Percentiles rank a stretch among this genome's conserved stretches.
These are phyloP conservation scores for Blastomyces silverae DNA, from an alignment of 2,329 filamentous ascomycete species.

Conservation along the genomic window DNA sequence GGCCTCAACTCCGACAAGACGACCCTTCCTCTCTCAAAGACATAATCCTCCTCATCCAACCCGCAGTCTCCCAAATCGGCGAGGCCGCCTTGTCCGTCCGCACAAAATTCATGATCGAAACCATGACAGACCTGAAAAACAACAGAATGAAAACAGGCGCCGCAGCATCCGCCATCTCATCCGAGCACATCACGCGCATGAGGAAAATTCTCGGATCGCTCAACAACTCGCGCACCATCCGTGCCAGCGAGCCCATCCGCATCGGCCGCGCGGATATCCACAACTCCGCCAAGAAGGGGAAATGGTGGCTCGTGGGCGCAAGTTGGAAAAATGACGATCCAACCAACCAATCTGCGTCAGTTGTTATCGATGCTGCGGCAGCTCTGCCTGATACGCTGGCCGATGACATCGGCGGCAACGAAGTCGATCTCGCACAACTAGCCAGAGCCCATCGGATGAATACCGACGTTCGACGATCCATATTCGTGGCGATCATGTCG, in stretches of 20 bases:
- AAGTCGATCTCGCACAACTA: conserved; percentile 62
- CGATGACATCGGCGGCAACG: conserved; percentile 41
- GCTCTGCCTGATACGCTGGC: conserved; percentile 23
- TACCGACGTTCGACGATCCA: conserved; percentile 77
- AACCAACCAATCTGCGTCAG: conserved; percentile 17
- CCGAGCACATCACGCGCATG: conserved; percentile 80
- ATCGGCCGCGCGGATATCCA: conserved; percentile 76
- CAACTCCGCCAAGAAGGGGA: conserved; percentile 76
- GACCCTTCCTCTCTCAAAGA: conserved; percentile 84
- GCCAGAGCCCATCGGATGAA: conserved; percentile 79
- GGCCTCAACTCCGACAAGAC: conserved; percentile 76
- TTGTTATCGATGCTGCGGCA: background rate
- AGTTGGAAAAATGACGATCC: conserved; percentile 59
- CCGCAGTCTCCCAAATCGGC: conserved; percentile 60
- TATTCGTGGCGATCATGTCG: conserved; percentile 86
- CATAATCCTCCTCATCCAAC: conserved; percentile 72
- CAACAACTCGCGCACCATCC: conserved; percentile 57
- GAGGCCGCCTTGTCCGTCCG: conserved; percentile 70
- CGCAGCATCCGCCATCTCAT: conserved; percentile 62
- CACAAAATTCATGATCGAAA: conserved; percentile 96
- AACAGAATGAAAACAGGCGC: conserved; percentile 75
- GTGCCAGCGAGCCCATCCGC: conserved; percentile 72
- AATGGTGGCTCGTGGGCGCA: conserved; percentile 98
- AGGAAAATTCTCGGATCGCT: conserved; percentile 78
- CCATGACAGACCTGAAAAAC: conserved; percentile 89